A percentile compares a stretch with the other conserved stretches of the same genome.
Evolutionary conservation across 352 stramenopile genomes (phyloP).

Genomic region (Phytophthora constricta): DNA sequence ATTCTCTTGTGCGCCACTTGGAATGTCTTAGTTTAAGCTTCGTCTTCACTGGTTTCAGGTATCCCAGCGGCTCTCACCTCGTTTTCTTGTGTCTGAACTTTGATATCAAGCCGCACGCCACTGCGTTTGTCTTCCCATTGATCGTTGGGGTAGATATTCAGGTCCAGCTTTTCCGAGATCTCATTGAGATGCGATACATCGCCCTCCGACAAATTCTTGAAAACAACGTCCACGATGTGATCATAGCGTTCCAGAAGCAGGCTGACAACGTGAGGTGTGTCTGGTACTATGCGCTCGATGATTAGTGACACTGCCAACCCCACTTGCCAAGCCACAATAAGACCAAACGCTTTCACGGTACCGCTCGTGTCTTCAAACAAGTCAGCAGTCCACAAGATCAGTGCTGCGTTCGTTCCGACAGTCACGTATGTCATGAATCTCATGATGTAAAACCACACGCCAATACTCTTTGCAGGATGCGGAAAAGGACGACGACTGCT

Average conservation of each 20-base stretch:
- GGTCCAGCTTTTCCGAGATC: conserved; percentile 61
- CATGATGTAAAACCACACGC: conserved; percentile 89
- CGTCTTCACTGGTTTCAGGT: not conserved
- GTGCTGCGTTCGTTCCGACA: conserved; percentile 67
- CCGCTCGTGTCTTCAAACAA: conserved; percentile 49
- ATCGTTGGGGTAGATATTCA: conserved; percentile 71
- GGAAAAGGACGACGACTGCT: conserved; percentile 75
- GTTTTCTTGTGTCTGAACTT: conserved; percentile 15
- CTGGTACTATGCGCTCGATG: conserved; percentile 61
- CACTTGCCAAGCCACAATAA: conserved; percentile 69
- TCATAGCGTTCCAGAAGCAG: conserved; percentile 62
- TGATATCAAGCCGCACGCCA: conserved; percentile 12
- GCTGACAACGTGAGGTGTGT: conserved; percentile 51
- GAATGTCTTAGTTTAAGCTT: conserved; percentile 13
- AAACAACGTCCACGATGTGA: conserved; percentile 71
- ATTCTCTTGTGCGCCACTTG: too few relatives aligned
- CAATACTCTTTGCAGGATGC: conserved; percentile 80
- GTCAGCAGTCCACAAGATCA: conserved; percentile 76
- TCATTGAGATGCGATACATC: conserved; percentile 67
- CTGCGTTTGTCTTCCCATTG: conserved; percentile 52
- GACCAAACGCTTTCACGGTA: conserved; percentile 59
- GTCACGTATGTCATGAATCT: conserved; percentile 77
- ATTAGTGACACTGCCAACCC: conserved; percentile 57
- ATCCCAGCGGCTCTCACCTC: conserved; percentile 22
- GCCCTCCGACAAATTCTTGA: conserved; percentile 64